Percentiles rank a stretch among this genome's conserved stretches.
Evolutionary conservation across 176 grass and related monocot genomes (phyloP).

Genomic region (Carex parvula): DNA sequence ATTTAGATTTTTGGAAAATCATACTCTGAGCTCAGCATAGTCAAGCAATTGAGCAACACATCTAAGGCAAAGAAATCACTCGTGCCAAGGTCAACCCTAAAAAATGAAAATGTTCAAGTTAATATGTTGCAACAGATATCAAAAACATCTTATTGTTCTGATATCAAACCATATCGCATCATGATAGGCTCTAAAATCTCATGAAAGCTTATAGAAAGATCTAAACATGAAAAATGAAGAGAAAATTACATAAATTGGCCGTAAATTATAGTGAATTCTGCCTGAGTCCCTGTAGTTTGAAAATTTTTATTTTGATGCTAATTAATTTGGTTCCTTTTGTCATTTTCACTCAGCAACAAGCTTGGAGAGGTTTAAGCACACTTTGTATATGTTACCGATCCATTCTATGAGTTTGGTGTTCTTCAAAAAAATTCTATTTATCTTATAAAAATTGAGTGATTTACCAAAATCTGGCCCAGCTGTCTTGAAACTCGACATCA

Average conservation of each 20-base stretch:
- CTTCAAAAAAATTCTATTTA: background rate
- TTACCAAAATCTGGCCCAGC: slow-evolving; percentile 82
- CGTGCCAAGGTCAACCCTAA: slow-evolving; percentile 89
- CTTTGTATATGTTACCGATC: background rate
- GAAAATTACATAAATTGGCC: background rate
- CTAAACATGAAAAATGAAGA: background rate
- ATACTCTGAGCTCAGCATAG: slow-evolving; percentile 83
- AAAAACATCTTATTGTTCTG: background rate
- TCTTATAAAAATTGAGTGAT: background rate
- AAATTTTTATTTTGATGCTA: background rate
- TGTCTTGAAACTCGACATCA: slow-evolving; percentile 85
- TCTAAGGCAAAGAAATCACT: slow-evolving; percentile 79
- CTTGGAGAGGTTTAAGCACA: background rate
- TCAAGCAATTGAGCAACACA: slow-evolving; percentile 87
- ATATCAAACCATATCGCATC: background rate
- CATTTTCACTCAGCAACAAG: background rate
- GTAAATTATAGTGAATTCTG: background rate
- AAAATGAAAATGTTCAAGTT: slow-evolving; percentile 9
- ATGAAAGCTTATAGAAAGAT: background rate
- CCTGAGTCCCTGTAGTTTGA: background rate
- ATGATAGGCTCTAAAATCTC: background rate
- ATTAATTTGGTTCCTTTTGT: background rate
- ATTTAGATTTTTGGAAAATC: slow-evolving; percentile 13
- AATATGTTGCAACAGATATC: background rate
- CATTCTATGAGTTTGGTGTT: background rate